Evolutionary conservation across 352 stramenopile species (phyloP).

Genomic region (Phytophthora crassamura): DNA sequence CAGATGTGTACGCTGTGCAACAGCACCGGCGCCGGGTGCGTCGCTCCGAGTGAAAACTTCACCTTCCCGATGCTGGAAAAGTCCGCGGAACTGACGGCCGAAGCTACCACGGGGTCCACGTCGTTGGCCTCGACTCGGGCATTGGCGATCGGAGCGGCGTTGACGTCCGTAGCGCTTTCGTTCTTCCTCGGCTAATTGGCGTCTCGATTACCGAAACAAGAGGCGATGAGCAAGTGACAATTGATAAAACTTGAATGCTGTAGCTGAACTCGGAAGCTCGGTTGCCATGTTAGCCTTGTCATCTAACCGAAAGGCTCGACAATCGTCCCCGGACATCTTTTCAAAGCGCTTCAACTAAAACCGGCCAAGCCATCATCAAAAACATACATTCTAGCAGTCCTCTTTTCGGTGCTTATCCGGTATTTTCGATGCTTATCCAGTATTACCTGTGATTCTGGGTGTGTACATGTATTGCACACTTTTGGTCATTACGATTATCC

Average conservation of each 20-base stretch:
- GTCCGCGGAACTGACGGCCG: constrained; percentile 15
- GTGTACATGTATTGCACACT: too few species aligned
- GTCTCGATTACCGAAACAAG: background rate
- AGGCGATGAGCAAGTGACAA: background rate
- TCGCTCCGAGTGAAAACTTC: constrained; percentile 35
- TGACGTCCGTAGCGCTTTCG: constrained; percentile 24
- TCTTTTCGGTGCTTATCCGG: too few species aligned
- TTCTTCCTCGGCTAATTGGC: constrained; percentile 25
- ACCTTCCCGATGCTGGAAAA: constrained; percentile 49
- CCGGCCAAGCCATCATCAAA: too few species aligned
- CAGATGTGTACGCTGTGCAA: constrained; percentile 67
- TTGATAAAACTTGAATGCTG: too few species aligned
- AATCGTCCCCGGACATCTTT: too few species aligned
- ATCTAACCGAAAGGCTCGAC: too few species aligned
- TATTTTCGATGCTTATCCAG: too few species aligned
- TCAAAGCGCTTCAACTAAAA: too few species aligned
- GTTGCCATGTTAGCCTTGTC: too few species aligned
- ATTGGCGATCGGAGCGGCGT: constrained; percentile 2
- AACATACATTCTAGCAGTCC: too few species aligned
- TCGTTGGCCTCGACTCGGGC: constrained; percentile 15
- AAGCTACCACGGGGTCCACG: constrained; percentile 1
- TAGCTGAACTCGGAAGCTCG: too few species aligned
- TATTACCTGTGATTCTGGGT: too few species aligned
- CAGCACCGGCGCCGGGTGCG: constrained; percentile 31
- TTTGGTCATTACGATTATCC: background rate